Evolutionary conservation across 345 rosid species (phyloP), one percentile per base, ranked within the genome.

Genomic region (Salix koriyanagi): DNA sequence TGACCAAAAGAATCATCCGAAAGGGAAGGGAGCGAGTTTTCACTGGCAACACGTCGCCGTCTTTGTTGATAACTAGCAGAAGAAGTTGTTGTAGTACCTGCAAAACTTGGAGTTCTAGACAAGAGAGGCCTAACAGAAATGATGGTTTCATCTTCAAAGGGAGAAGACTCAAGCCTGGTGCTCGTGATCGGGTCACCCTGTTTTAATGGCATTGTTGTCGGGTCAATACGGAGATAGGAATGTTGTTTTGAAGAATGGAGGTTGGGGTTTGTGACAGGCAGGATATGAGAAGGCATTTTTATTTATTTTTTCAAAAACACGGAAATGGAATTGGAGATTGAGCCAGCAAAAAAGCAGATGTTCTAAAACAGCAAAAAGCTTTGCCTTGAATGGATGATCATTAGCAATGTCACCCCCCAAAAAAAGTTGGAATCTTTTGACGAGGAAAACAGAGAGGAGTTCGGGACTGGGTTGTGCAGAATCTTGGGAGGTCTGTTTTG

Each of bases 41-140:
- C 93, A 82, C 93, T 89, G 73, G 87, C 72, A 77, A 80, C 78
- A 68, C 93, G 85, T 30, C 91, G 86, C 68, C 94, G 84, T 61
- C 90, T 85, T 73, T 90, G 91, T 72, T 91, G 90, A 67, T 81
- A 69, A 82, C 75, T 66, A 26, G 84, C 74, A 10, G 70, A 23
- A 30, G 62, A 64, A 32, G 80, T 41, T 66, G 76, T 7, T 65
- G 82, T 76, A 75, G 68, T 81, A 81, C 62, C 79, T 26, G 67
- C 42, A 72, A 75, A 89, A 74, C 94, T 91, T 13, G 88, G 70
- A 71, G 90, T 56, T 77, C 92, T 80, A 54, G 91, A 76, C 46
- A 91, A 86, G 64, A 87, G 85, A 74, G 97, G 94, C 75, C 72
- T 82, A 65, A 75, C 77, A 73, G 87, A 28, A 66, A 75, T 62